Base-by-base conservation (phyloP, 164 flowering plant genomes). In the Liriodendron chinense region DNA sequence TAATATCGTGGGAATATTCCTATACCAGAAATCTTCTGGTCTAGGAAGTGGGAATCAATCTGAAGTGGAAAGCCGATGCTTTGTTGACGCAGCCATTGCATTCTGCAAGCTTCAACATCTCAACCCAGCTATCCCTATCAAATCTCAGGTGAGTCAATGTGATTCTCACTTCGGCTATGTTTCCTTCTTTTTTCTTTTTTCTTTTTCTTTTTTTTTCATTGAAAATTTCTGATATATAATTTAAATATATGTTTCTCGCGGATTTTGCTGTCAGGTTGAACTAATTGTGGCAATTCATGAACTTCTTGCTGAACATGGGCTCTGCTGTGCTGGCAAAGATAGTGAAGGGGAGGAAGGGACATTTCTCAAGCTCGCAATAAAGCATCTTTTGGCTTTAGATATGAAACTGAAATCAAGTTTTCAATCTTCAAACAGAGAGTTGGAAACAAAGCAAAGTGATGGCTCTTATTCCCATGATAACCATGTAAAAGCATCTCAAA, bases 101-200 rank as follows among this genome's bases (percentile, higher is more conserved):
- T 92, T 94, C 85, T 94, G 90, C 85, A 94, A 89, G 78, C 91
- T 96, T 75, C 98, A 94, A 79, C 97, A 94, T 75, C 93, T 94
- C 72, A 77, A 81, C 82, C 75, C 79, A 66, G 79, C 82, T 26
- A 72, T 85, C 72, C 86, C 95, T 73, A 75, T 87, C 25, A 94
- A 90, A 89, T 77, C 85, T 75, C 98, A 89, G 77, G 99, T 92
- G 71, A 85, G 89, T 78, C 25, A 12, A 25, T 75, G 22, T 57
- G 56, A 9, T 68, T n/a, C 59, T 47, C 56, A 69, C 47, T 69
- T 26, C 22, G 22, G 22, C 43, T 69, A 20, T 10, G 10, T 47
- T 69, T 47, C 23, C 16, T 66, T 24, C 59, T 50, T 10, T 20
- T 61, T 61, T 57, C 10, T 50, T 69, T 69, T 21, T 10, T 28